phyloP scores from a whole-genome alignment of 768 basidiomycete species.

The Butyriboletus loyo region DNA sequence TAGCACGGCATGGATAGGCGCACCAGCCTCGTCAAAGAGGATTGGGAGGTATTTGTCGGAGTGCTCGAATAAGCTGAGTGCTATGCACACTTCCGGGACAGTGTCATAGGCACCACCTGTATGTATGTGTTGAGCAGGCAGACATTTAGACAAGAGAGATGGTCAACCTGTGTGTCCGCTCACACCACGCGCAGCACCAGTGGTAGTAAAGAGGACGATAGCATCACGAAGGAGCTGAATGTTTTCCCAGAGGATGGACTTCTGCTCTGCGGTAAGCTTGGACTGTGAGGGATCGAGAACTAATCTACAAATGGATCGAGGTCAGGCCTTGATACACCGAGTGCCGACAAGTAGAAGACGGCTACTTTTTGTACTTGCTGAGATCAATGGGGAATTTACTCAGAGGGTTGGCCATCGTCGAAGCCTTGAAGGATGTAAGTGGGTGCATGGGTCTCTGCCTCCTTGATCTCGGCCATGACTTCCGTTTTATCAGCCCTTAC shows the following conservation, averaged over 20 bases:
- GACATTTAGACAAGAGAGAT: neutral
- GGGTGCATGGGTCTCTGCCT: too few relatives aligned
- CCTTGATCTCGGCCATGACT: slow-evolving; percentile 3
- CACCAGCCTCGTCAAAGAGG: slow-evolving; percentile 81
- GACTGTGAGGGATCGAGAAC: slow-evolving; percentile 68
- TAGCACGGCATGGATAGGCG: slow-evolving; percentile 16
- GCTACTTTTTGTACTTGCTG: slow-evolving; percentile 67
- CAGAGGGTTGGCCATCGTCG: slow-evolving; percentile 38
- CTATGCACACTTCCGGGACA: slow-evolving; percentile 79
- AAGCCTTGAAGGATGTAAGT: slow-evolving; percentile 7
- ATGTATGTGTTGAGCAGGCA: slow-evolving; percentile 14
- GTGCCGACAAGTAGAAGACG: neutral
- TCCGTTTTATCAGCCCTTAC: slow-evolving; percentile 21
- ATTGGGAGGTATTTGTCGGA: slow-evolving; percentile 62
- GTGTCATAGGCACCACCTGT: slow-evolving; percentile 68
- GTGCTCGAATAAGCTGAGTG: slow-evolving; percentile 69
- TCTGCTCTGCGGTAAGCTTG: slow-evolving; percentile 62
- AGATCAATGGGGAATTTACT: slow-evolving; percentile 75
- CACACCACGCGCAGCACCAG: slow-evolving; percentile 81
- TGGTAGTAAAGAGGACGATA: slow-evolving; percentile 83
- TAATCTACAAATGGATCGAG: slow-evolving; percentile 43
- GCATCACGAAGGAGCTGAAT: slow-evolving; percentile 82
- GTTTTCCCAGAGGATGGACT: slow-evolving; percentile 56
- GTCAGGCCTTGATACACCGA: neutral
- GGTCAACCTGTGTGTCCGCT: slow-evolving; percentile 75